Evolutionary conservation across 257 asterid species (phyloP), one percentile per base, ranked within the genome.

Genomic region (Nicotiana tomentosiformis): DNA sequence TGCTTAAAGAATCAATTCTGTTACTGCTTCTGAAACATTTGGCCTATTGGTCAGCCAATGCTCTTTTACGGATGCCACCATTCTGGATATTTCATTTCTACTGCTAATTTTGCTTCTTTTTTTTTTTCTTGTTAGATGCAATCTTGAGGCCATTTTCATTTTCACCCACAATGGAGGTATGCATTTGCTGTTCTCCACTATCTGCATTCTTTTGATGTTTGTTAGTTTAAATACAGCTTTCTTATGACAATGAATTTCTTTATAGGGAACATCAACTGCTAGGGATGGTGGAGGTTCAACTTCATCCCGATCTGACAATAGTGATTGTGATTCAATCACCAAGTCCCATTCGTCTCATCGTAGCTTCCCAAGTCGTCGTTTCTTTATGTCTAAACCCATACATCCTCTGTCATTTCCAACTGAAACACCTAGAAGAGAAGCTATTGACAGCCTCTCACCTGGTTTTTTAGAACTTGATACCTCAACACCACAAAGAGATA

Each of bases 101-200:
- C 80, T 69, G 77, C 89, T 90, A 76, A 82, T 79, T 30, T 82
- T 68, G 62, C 64, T 80, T 79, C 35, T 23, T 53, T 43, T 66
- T 53, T 43, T 66, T 83, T 81, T 67, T 82, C 81, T 88, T 83
- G 81, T 23, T 89, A 86, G 91, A 86, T 89, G 94, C 91, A 70
- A 91, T 83, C 83, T 87, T 85, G 87, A 91, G 94, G 94, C 96
- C 97, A 39, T 84, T 88, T 39, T 86, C 94, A 68, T 92, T 93
- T 82, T 96, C 99, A 67, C 97, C 96, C 11, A 87, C 95, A n/a
- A 91, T 92, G 96, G 98, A 96, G 98, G 99, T 96, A 91, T 80
- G 51, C 15, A 32, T 49, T 29, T 39, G 65, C 77, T 12, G 74
- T 23, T 77, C 74, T 62, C 37, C 77, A 20, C 18, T 30, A 30